These are phyloP conservation scores for Flaveria sonorensis DNA, from an alignment of 129 eudicot genomes.

Conservation along the genomic window DNA sequence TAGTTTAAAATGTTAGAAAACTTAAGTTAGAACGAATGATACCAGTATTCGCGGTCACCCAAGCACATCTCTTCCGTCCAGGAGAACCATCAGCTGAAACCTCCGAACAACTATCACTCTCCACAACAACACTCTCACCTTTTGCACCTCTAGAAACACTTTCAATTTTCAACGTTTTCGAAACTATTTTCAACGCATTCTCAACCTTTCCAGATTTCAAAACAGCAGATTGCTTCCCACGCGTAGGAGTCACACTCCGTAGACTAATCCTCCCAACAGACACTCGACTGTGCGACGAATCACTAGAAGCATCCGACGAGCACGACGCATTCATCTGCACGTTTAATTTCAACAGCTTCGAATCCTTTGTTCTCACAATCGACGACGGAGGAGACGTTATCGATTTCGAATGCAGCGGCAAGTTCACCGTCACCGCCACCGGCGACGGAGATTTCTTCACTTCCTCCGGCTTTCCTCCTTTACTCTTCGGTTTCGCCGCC, in stretches of 20 bases:
- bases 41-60: constrained; percentile 93
- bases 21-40: constrained; percentile 20
- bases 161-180: constrained; percentile 26
- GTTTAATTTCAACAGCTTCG: constrained; percentile 38
- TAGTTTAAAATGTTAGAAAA: constrained; percentile 6
- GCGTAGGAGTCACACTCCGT: constrained; percentile 39
- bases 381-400: constrained; percentile 37
- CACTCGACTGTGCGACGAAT: constrained; percentile 74
- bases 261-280: constrained; percentile 67
- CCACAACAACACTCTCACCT: constrained; percentile 37
- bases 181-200: constrained; percentile 25
- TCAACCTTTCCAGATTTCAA: constrained; percentile 35
- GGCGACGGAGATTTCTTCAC: constrained; percentile 48
- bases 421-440: constrained; percentile 24
- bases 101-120: constrained; percentile 34
- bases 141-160: constrained; percentile 35
- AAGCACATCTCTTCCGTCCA: constrained; percentile 77
- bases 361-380: constrained; percentile 45
- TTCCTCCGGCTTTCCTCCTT: constrained; percentile 37
- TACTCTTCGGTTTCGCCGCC: constrained; percentile 50
- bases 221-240: constrained; percentile 47
- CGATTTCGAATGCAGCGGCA: constrained; percentile 34
- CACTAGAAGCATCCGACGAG: constrained; percentile 91
- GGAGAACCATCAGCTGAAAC: constrained; percentile 38
- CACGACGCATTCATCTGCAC: constrained; percentile 79